Percentiles rank a stretch among this genome's conserved stretches.
Conservation (phyloP, 371 early-diverging fungal genomes). For the Coemansia sp. region DNA sequence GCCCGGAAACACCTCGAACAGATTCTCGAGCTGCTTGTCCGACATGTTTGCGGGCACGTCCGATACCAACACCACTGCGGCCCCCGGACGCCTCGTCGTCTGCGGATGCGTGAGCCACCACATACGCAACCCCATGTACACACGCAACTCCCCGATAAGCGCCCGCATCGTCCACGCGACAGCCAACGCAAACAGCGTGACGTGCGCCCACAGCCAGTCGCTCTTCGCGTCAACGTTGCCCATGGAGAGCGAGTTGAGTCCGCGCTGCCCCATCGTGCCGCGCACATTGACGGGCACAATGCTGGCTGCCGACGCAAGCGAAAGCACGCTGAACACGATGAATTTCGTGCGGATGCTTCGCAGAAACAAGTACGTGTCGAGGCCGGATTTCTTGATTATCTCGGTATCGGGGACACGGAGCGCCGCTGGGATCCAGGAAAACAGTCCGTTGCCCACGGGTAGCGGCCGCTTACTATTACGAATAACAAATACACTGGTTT, state of each 20-base stretch:
- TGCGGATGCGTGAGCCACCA: slow-evolving; percentile 61
- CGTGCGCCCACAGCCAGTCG: slow-evolving; percentile 66
- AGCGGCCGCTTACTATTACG: slow-evolving; percentile 57
- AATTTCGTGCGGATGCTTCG: slow-evolving; percentile 66
- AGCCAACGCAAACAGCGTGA: slow-evolving; percentile 58
- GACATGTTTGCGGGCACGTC: slow-evolving; percentile 50
- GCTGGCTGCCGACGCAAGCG: slow-evolving; percentile 58
- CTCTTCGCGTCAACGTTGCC: slow-evolving; percentile 59
- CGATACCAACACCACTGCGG: slow-evolving; percentile 68
- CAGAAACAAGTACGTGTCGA: slow-evolving; percentile 80
- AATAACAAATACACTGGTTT: neutral
- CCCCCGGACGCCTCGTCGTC: slow-evolving; percentile 56
- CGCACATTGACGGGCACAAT: slow-evolving; percentile 65
- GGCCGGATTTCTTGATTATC: slow-evolving; percentile 62
- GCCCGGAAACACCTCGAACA: slow-evolving; percentile 70
- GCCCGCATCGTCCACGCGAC: slow-evolving; percentile 54
- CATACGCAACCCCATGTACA: slow-evolving; percentile 67
- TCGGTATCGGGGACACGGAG: slow-evolving; percentile 60
- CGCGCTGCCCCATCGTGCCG: slow-evolving; percentile 51
- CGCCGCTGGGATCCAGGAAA: slow-evolving; percentile 65
- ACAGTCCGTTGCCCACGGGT: slow-evolving; percentile 55
- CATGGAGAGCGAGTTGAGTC: slow-evolving; percentile 62
- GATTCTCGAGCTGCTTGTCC: slow-evolving; percentile 36
- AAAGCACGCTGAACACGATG: slow-evolving; percentile 57
- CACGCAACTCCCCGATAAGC: slow-evolving; percentile 62